Percentiles rank a stretch among this genome's conserved stretches.
phyloP scores from a whole-genome alignment of 768 basidiomycete genomes.

The Phylloporus sp. region DNA sequence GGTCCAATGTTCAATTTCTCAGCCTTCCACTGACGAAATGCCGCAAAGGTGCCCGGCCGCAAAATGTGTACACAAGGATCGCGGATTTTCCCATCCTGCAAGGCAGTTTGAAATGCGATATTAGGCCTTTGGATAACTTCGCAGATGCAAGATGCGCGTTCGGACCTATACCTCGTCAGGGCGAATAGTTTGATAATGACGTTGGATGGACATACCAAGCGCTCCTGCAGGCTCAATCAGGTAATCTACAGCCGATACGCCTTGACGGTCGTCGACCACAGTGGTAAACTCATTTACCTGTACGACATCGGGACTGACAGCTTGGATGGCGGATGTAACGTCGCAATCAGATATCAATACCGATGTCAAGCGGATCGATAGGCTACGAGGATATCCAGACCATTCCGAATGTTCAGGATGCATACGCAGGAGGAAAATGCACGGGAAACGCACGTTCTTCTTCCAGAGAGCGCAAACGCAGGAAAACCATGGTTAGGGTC shows the following conservation, averaged over 20 bases:
- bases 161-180: not conserved
- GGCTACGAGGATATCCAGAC: not conserved
- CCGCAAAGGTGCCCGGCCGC: not conserved
- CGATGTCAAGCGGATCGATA: not conserved
- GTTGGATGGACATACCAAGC: not conserved
- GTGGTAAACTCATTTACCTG: not conserved
- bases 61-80: not conserved
- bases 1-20: not conserved
- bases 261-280: not conserved
- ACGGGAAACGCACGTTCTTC: not conserved
- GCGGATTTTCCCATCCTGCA: not conserved
- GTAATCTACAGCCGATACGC: not conserved
- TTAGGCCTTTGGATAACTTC: not conserved
- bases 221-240: not conserved
- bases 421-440: not conserved
- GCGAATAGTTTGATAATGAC: not conserved
- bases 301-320: not conserved
- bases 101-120: not conserved
- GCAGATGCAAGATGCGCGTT: not conserved
- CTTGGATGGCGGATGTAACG: not conserved
- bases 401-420: no score
- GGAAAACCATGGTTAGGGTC: not conserved
- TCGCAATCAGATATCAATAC: not conserved
- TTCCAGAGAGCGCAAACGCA: not conserved
- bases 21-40: not conserved